Evolutionary conservation across 1,139 yeast genomes (phyloP).

Genomic region (Blastobotrys aristatus): DNA sequence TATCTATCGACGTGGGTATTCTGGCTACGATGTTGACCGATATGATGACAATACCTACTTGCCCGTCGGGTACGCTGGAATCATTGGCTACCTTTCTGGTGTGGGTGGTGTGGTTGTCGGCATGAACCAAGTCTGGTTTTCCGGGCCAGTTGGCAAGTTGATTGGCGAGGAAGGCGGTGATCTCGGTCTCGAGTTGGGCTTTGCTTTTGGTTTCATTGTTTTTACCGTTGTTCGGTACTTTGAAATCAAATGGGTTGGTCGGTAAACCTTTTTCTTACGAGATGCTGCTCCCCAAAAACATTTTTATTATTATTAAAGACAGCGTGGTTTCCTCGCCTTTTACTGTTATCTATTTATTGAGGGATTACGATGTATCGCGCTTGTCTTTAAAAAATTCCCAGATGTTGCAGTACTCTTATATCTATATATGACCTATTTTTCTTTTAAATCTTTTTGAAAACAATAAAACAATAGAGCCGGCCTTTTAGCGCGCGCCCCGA

Average conservation of each 20-base stretch:
- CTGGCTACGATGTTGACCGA: slow-evolving; percentile 57
- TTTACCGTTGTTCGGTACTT: slow-evolving; percentile 59
- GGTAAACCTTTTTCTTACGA: slow-evolving; percentile 15
- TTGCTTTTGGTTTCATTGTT: slow-evolving; percentile 62
- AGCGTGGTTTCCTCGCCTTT: background rate
- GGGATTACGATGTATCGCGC: slow-evolving; percentile 7
- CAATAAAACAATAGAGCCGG: too few relatives aligned
- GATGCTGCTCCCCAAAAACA: too few relatives aligned
- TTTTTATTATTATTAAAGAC: too few relatives aligned
- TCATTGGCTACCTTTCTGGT: slow-evolving; percentile 74
- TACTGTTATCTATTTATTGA: background rate
- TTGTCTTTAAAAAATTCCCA: background rate
- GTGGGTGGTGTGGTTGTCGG: slow-evolving; percentile 82
- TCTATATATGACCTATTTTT: too few relatives aligned
- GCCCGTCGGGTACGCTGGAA: slow-evolving; percentile 76
- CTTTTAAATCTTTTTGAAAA: too few relatives aligned
- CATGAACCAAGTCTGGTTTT: slow-evolving; percentile 81
- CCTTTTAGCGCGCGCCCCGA: too few relatives aligned
- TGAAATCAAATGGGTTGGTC: slow-evolving; percentile 40
- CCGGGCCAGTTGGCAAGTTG: slow-evolving; percentile 57
- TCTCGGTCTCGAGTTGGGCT: slow-evolving; percentile 78
- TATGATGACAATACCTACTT: slow-evolving; percentile 52
- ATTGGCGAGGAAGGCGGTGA: slow-evolving; percentile 87
- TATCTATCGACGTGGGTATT: slow-evolving; percentile 53
- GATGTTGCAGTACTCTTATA: too few relatives aligned